Base-by-base conservation (phyloP, 169 alveolate genomes). In the Pseudocohnilembus persalinus region DNA sequence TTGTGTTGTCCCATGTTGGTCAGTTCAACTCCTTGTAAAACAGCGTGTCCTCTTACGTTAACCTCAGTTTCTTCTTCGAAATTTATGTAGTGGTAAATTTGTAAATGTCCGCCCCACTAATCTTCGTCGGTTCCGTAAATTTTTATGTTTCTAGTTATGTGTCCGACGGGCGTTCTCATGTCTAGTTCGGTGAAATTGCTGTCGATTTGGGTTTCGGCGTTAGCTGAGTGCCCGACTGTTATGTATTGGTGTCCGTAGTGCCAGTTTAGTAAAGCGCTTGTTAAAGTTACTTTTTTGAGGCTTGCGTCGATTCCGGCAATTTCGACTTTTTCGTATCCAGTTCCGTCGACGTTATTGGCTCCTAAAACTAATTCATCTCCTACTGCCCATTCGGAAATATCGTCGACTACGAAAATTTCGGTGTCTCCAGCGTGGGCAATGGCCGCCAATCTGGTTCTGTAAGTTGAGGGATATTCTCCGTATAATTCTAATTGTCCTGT, bases 1-100 rank as follows among this genome's bases (percentile, higher is more conserved):
- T 77, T 72, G 63, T 63, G 74, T 77, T 77, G 33, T 33, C 82
- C 82, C 34, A 63, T 33, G n/a, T 77, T 77, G 1, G n/a, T 80
- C 76, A 85, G 64, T 85, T 85, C 89, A 25, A 85, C 89, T 31
- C 89, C 89, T n/a, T 85, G 73, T 76, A 80, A 85, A 49, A 73
- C 74, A 29, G 84, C 65, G n/a, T 29, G 63, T 72, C 89, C 89
- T 78, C 89, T 65, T 63, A 20, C 68, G 68, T 49, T 49, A 20
- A 49, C 20, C 26, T 49, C 68, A 49, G 68, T 49, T 20, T 20
- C 26, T 11, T 49, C 20, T 49, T 49, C 68, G 68, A 49, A 49
- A 11, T 49, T 49, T 20, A 49, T 20, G 68, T 49, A 49, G 68
- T 49, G 68, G 68, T 49, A 49, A 20, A 49, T 20, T 49, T 49